These are phyloP conservation scores for Macroventuria anomochaeta DNA, from an alignment of 2,329 filamentous ascomycete genomes.

Conservation along the genomic window DNA sequence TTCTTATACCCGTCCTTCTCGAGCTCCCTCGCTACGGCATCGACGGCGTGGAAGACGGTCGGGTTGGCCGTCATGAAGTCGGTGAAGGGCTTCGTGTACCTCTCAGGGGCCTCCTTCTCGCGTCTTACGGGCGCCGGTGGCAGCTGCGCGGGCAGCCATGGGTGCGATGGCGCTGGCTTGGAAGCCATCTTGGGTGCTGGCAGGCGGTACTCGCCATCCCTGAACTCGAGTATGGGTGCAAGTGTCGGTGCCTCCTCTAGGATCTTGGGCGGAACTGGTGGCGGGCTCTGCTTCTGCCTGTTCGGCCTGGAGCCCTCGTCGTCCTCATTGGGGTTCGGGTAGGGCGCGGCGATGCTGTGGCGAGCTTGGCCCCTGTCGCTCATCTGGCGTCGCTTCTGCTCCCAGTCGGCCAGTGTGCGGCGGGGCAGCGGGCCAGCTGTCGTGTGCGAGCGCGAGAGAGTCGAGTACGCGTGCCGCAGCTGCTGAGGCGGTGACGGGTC, in stretches of 20 bases:
- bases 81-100: constrained; percentile 82
- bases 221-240: constrained; percentile 15
- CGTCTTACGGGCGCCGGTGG: constrained; percentile 21
- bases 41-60: constrained; percentile 90
- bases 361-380: constrained; percentile 22
- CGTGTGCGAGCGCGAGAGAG: constrained; percentile 42
- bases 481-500: constrained; percentile 41
- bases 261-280: constrained; percentile 49
- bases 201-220: constrained; percentile 15
- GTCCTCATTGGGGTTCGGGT: constrained; percentile 41
- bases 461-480: constrained; percentile 35
- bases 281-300: constrained; percentile 39
- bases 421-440: constrained; percentile 33
- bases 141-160: constrained; percentile 23
- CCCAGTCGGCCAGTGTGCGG: constrained; percentile 28
- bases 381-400: constrained; percentile 18
- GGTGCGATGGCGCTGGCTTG: constrained; percentile 22
- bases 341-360: constrained; percentile 42
- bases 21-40: constrained; percentile 76
- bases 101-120: constrained; percentile 40
- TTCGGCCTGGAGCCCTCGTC: constrained; percentile 38
- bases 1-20: constrained; percentile 75
- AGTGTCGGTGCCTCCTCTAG: constrained; percentile 23
- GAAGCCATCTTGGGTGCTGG: constrained; percentile 7
- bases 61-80: constrained; percentile 89